Evolutionary conservation across 306 rosid genomes (phyloP), one percentile per base, ranked within the genome.

Genomic region (Vigna hirtella): DNA sequence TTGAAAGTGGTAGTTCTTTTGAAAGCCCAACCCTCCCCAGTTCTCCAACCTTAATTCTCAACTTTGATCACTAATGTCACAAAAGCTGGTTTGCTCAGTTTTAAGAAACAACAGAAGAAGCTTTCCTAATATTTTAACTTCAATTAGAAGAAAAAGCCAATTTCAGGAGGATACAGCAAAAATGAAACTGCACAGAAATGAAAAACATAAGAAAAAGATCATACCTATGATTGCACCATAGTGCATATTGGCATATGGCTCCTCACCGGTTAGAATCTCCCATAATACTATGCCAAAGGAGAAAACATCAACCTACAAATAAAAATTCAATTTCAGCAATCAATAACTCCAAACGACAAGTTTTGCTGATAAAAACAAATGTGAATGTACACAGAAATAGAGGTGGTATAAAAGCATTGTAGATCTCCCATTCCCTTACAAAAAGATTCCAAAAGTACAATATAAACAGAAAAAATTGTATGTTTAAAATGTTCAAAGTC

Each of bases 181-280:
- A 82, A 45, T 16, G 28, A 11, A 76, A 53, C 71, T 42, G 56
- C 66, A 55, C 40, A 57, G 52, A 38, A 56, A 62, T 32, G 58
- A 70, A 15, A 66, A 68, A 74, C 66, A 59, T 66, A 9, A 28
- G 61, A 49, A 62, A 78, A 48, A 34, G 73, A 82, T 11, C 68
- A 18, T 49, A 91, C 98, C 98, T 85, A 93, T 93, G 76, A 93
- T 93, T 67, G 98, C 96, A 83, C 96, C 98, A 40, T 91, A 93
- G 86, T 93, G 96, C 98, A 93, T 90, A 81, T 89, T 89, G 66
- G 97, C 97, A 73, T 93, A 93, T 63, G 98, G 98, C 86, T 93
- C 98, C 82, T 93, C 98, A 7, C 97, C 88, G 0, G 98, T 93
- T 17, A 93, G 93, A 83, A 93, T 89, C 84, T 93, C 98, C 98